Conservation (phyloP, 129 eudicot genomes). For the Daucus carota region DNA sequence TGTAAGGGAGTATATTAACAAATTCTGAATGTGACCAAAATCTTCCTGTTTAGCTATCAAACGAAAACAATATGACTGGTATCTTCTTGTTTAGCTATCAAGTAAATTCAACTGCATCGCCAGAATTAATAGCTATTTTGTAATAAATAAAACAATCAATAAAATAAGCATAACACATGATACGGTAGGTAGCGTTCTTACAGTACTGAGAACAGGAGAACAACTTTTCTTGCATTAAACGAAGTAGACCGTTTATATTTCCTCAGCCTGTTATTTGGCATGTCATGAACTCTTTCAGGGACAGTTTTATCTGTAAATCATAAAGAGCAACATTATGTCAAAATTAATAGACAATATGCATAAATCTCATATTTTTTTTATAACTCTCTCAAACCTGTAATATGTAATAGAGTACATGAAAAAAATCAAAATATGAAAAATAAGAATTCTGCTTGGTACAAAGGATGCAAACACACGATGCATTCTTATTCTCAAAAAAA, state of each 20-base stretch:
- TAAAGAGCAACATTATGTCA: not conserved
- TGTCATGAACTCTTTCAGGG: slow-evolving; percentile 46
- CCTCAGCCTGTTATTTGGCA: slow-evolving; percentile 48
- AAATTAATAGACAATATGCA: not conserved
- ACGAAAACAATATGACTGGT: not conserved
- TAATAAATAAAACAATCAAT: not conserved
- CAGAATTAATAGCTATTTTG: not conserved
- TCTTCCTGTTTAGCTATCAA: not conserved
- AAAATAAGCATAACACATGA: not conserved
- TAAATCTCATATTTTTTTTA: not conserved
- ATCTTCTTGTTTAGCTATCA: not conserved
- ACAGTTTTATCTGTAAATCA: slow-evolving; percentile 46
- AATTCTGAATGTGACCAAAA: not conserved
- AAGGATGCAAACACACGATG: not conserved
- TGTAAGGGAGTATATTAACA: not conserved
- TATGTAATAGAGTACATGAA: not conserved
- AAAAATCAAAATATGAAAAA: not conserved
- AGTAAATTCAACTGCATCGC: not conserved
- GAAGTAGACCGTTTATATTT: slow-evolving; percentile 71
- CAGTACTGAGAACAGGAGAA: slow-evolving; percentile 80
- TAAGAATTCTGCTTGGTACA: not conserved
- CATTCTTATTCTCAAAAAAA: not conserved
- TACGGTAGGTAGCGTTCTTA: slow-evolving; percentile 32
- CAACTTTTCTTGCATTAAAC: slow-evolving; percentile 74
- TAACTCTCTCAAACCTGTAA: not conserved